A percentile compares a stretch with the other conserved stretches of the same genome.
phyloP scores from a whole-genome alignment of 2,329 filamentous ascomycete species.

The Diaporthe humulicola region DNA sequence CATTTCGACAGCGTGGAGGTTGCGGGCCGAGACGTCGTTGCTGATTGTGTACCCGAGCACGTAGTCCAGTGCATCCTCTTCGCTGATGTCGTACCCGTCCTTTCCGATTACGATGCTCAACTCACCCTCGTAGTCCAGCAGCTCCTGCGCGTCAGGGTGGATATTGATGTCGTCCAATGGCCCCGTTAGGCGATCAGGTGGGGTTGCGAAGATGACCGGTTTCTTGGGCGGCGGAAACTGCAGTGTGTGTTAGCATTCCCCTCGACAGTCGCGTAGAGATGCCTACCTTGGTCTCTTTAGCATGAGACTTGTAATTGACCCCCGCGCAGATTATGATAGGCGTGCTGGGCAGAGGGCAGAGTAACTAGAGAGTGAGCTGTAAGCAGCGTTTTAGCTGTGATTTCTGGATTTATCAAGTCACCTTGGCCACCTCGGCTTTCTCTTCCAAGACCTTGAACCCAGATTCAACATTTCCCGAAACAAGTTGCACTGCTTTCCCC shows the following conservation, averaged over 20 bases:
- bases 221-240: background rate
- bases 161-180: slow-evolving; percentile 18
- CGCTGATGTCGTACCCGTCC: slow-evolving; percentile 56
- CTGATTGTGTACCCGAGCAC: slow-evolving; percentile 16
- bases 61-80: slow-evolving; percentile 59
- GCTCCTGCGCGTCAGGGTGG: slow-evolving; percentile 28
- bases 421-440: slow-evolving; percentile 1
- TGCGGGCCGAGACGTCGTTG: slow-evolving; percentile 27
- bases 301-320: background rate
- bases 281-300: background rate
- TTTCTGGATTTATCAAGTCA: background rate
- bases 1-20: slow-evolving; percentile 1
- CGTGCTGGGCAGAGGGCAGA: background rate
- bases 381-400: background rate
- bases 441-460: background rate
- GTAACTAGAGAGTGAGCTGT: background rate
- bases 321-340: background rate
- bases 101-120: slow-evolving; percentile 68
- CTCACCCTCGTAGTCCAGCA: slow-evolving; percentile 68
- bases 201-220: slow-evolving; percentile 10
- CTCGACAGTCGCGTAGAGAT: background rate
- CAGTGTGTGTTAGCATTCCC: background rate
- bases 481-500: background rate
- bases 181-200: background rate
- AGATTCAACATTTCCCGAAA: background rate